Conservation (phyloP, 805 yeast species). For the Hanseniaspora mollemarum region DNA sequence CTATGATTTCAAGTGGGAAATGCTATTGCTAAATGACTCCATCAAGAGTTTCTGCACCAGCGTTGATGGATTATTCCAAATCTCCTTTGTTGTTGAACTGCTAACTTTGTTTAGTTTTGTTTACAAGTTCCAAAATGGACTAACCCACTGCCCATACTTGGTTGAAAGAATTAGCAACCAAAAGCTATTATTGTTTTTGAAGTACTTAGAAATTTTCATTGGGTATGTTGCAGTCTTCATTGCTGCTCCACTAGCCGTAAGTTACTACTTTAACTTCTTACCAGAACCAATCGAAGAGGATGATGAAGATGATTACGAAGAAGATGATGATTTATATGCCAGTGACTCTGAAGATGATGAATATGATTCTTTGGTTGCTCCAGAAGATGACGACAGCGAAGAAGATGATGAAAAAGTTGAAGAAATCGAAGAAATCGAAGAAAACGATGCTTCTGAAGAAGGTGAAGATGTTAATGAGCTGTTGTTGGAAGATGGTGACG, state of each 20-base stretch:
- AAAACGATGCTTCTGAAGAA: constrained; percentile 14
- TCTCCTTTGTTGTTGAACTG: constrained; percentile 4
- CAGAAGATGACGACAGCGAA: constrained; percentile 6
- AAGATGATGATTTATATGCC: constrained; percentile 12
- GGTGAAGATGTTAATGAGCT: constrained; percentile 13
- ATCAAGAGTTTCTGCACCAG: constrained; percentile 14
- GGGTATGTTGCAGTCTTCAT: constrained; percentile 9
- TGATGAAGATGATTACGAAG: constrained; percentile 7
- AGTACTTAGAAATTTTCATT: constrained; percentile 10
- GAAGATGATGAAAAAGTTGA: background rate
- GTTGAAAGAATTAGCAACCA: background rate
- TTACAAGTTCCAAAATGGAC: background rate
- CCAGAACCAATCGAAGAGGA: constrained; percentile 15
- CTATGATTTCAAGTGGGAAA: constrained; percentile 13
- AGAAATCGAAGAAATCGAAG: constrained; percentile 9
- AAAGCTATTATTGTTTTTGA: background rate
- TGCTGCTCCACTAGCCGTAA: constrained; percentile 3
- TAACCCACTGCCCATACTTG: constrained; percentile 1
- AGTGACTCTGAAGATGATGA: constrained; percentile 14
- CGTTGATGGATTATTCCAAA: constrained; percentile 7
- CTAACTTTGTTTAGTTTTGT: constrained; percentile 4
- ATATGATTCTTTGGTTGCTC: constrained; percentile 6
- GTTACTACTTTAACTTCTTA: constrained; percentile 16
- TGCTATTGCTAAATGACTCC: constrained; percentile 5
- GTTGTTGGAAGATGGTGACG: constrained; percentile 7